Evolutionary conservation across 1,139 yeast genomes (phyloP).

Genomic region (Fermentozyma sake): DNA sequence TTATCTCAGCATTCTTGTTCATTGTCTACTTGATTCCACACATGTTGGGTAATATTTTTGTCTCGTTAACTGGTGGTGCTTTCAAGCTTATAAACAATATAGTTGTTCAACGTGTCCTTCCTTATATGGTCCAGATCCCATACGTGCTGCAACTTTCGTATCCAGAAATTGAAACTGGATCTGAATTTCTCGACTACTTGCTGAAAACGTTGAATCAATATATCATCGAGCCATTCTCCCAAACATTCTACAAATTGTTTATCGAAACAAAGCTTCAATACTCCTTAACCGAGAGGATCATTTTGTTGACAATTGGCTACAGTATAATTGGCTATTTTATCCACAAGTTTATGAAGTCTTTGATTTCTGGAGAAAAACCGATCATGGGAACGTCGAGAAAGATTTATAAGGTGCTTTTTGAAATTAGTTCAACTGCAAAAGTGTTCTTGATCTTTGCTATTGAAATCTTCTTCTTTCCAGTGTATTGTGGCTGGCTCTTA

Average conservation of each 20-base stretch:
- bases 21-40: slow-evolving; percentile 54
- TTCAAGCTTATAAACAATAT: not conserved
- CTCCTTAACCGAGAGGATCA: slow-evolving; percentile 30
- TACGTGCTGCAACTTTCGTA: not conserved
- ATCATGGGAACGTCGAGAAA: slow-evolving; percentile 46
- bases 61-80: slow-evolving; percentile 5
- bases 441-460: slow-evolving; percentile 71
- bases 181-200: slow-evolving; percentile 10
- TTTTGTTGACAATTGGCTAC: slow-evolving; percentile 37
- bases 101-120: not conserved
- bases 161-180: slow-evolving; percentile 6
- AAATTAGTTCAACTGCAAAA: slow-evolving; percentile 55
- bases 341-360: slow-evolving; percentile 29
- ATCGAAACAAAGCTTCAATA: slow-evolving; percentile 12
- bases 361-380: slow-evolving; percentile 37
- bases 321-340: slow-evolving; percentile 23
- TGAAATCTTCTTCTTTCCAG: slow-evolving; percentile 81
- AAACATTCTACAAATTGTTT: slow-evolving; percentile 16
- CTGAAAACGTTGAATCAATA: slow-evolving; percentile 7
- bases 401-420: slow-evolving; percentile 50
- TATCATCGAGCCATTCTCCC: slow-evolving; percentile 6
- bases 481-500: slow-evolving; percentile 76
- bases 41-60: slow-evolving; percentile 37
- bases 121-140: not conserved
- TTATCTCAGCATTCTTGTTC: slow-evolving; percentile 41